Conservation (phyloP, 2,329 filamentous ascomycete genomes). For the Trichoderma sp. region DNA sequence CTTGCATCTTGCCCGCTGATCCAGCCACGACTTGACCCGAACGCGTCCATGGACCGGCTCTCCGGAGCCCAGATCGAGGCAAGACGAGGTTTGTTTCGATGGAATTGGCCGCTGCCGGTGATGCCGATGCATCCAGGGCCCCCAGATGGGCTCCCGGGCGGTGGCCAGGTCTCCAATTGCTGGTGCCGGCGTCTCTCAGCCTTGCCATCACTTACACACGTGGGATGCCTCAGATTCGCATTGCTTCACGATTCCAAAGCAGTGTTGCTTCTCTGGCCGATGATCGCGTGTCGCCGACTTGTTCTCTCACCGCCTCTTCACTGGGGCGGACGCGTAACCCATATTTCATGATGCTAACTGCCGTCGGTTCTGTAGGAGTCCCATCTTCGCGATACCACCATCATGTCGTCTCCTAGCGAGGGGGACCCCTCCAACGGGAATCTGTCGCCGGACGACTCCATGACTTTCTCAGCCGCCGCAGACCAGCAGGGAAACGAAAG, state of each 20-base stretch:
- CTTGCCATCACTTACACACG: conserved; percentile 45
- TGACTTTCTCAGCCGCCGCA: conserved; percentile 37
- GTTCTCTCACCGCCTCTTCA: conserved; percentile 25
- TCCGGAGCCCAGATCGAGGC: conserved; percentile 26
- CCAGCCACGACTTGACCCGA: conserved; percentile 33
- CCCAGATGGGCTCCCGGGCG: conserved; percentile 23
- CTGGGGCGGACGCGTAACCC: conserved; percentile 21
- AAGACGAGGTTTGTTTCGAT: conserved; percentile 33
- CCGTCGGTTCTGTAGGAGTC: conserved; percentile 37
- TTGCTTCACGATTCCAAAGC: conserved; percentile 31
- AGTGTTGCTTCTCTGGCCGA: conserved; percentile 21
- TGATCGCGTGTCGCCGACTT: conserved; percentile 31
- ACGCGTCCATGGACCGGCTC: conserved; percentile 36
- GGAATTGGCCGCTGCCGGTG: conserved; percentile 35
- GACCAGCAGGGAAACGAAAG: conserved; percentile 51
- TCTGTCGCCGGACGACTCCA: conserved; percentile 52
- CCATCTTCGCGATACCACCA: conserved; percentile 60
- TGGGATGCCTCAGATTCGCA: conserved; percentile 43
- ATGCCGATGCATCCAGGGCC: conserved; percentile 30
- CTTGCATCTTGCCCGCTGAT: conserved; percentile 36
- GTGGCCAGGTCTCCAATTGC: conserved; percentile 42
- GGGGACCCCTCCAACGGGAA: conserved; percentile 65
- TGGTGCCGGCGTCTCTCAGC: conserved; percentile 42
- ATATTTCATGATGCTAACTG: conserved; percentile 33
- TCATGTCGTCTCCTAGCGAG: conserved; percentile 62